Conservation (phyloP, 192 early-diverging fungal genomes). For the Phlyctochytrium arcticum region DNA sequence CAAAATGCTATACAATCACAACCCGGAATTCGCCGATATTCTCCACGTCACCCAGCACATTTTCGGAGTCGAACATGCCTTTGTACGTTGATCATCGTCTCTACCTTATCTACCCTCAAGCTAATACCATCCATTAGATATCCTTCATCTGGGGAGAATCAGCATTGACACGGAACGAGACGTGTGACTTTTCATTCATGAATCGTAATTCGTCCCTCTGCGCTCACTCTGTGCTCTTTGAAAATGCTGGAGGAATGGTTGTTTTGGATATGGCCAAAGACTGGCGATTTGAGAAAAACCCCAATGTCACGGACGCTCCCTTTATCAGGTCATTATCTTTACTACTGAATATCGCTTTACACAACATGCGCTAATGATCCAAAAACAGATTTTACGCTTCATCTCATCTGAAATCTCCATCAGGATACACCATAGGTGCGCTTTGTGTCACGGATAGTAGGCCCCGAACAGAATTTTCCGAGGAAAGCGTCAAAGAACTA, state of each 20-base stretch:
- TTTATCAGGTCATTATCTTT: too few species aligned
- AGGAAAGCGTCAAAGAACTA: slow-evolving; percentile 25
- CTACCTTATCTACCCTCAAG: too few species aligned
- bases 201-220: slow-evolving; percentile 7
- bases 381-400: slow-evolving; percentile 52
- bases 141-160: slow-evolving; percentile 7
- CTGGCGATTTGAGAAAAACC: slow-evolving; percentile 49
- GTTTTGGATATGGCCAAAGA: slow-evolving; percentile 27
- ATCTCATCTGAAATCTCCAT: slow-evolving; percentile 33
- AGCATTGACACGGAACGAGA: background rate
- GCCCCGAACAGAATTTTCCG: slow-evolving; percentile 32
- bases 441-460: slow-evolving; percentile 43
- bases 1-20: background rate
- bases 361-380: too few species aligned
- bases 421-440: slow-evolving; percentile 40
- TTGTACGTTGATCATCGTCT: too few species aligned
- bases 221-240: slow-evolving; percentile 13
- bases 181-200: background rate
- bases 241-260: slow-evolving; percentile 5
- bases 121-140: too few species aligned
- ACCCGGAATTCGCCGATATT: background rate
- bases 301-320: slow-evolving; percentile 29
- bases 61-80: slow-evolving; percentile 14
- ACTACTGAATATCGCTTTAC: too few species aligned
- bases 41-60: background rate